Evolutionary conservation across 2,329 filamentous ascomycete species (phyloP).

Genomic region (Purpureocillium lavendulum): DNA sequence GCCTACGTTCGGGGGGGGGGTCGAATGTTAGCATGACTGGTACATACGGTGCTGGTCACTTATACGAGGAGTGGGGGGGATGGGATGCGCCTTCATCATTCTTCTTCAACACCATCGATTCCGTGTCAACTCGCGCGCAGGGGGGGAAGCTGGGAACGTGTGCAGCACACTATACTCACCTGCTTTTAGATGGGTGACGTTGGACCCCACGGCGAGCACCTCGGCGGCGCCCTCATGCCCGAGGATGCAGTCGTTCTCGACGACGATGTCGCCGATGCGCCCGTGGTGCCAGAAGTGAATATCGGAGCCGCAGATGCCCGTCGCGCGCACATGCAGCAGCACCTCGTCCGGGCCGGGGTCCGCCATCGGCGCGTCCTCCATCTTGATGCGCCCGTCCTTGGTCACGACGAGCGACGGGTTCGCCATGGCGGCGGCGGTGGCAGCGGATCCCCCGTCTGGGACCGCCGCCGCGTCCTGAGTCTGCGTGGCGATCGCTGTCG

Average conservation of each 20-base stretch:
- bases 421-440: not conserved
- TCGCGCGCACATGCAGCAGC: constrained; percentile 52
- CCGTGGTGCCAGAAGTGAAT: constrained; percentile 62
- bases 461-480: too few relatives aligned
- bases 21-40: not conserved
- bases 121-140: too few relatives aligned
- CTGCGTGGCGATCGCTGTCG: too few relatives aligned
- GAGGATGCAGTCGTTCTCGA: constrained; percentile 56
- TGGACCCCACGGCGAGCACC: constrained; percentile 47
- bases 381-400: not conserved
- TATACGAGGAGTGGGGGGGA: too few relatives aligned
- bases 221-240: constrained; percentile 57
- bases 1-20: constrained; percentile 21
- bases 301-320: constrained; percentile 59
- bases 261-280: constrained; percentile 52
- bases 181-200: constrained; percentile 41
- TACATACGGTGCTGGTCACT: too few relatives aligned
- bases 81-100: too few relatives aligned
- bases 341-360: constrained; percentile 44
- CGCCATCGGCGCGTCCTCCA: not conserved
- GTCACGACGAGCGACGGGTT: constrained; percentile 3
- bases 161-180: too few relatives aligned
- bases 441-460: too few relatives aligned
- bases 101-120: too few relatives aligned
- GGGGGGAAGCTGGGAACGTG: too few relatives aligned